phyloP scores from a whole-genome alignment of 208 protist species.

The Acanthamoeba polyphaga region DNA sequence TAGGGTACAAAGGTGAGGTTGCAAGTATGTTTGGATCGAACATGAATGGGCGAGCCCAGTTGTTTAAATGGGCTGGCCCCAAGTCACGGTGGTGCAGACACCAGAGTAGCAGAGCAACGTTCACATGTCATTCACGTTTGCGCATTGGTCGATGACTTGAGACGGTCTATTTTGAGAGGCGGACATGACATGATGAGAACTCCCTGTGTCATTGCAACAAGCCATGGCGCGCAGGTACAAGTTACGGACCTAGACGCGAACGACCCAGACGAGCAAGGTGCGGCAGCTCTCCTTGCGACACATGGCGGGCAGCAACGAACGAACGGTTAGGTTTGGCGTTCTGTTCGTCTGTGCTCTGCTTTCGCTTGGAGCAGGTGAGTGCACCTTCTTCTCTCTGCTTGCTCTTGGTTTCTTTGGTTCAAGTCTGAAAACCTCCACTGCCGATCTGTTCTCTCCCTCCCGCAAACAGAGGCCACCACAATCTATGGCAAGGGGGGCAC shows the following conservation, averaged over 20 bases:
- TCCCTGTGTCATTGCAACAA: background rate
- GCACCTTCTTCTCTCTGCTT: background rate
- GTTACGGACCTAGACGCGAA: too few relatives aligned
- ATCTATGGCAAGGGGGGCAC: constrained; percentile 24
- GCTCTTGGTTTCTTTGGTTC: background rate
- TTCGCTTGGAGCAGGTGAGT: too few relatives aligned
- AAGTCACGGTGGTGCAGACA: background rate
- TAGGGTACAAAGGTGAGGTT: too few relatives aligned
- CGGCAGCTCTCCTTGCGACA: too few relatives aligned
- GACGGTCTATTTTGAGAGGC: background rate
- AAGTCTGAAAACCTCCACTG: background rate
- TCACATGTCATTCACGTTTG: background rate
- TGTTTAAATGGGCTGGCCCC: background rate
- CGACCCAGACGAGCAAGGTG: too few relatives aligned
- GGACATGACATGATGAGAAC: too few relatives aligned
- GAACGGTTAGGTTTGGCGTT: too few relatives aligned
- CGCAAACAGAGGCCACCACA: background rate
- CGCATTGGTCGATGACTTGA: background rate
- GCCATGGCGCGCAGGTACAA: too few relatives aligned
- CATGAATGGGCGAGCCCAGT: background rate
- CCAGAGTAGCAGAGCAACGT: background rate
- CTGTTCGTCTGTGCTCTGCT: too few relatives aligned
- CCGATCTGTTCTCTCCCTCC: background rate
- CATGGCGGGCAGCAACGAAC: too few relatives aligned
- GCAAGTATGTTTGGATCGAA: too few relatives aligned